These are phyloP conservation scores for Blepharisma undulans DNA, from an alignment of 169 alveolate genomes.

Conservation along the genomic window DNA sequence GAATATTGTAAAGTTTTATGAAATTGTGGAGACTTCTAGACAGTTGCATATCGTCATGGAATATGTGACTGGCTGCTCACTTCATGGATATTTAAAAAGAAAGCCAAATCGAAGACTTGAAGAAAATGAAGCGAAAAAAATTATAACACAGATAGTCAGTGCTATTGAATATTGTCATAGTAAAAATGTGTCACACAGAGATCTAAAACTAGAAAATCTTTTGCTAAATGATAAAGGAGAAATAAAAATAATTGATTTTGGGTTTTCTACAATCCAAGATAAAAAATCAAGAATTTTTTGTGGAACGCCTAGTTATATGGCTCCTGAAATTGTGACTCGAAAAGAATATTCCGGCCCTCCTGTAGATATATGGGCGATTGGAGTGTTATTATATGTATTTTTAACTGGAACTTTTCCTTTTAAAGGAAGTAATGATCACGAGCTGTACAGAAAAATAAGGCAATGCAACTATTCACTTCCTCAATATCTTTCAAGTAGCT, in stretches of 20 bases:
- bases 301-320: conserved; percentile 90
- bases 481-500: conserved; percentile 20
- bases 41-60: conserved; percentile 80
- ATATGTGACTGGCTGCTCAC: conserved; percentile 80
- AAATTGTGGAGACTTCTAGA: conserved; percentile 69
- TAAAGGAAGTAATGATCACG: conserved; percentile 62
- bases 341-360: conserved; percentile 75
- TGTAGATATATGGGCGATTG: conserved; percentile 84
- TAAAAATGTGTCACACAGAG: conserved; percentile 83
- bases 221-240: conserved; percentile 71
- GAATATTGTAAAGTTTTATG: conserved; percentile 76
- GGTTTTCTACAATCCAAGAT: conserved; percentile 77
- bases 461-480: conserved; percentile 50
- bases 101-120: conserved; percentile 72
- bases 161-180: conserved; percentile 79
- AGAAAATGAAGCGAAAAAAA: conserved; percentile 72
- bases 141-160: conserved; percentile 61
- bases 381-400: conserved; percentile 68
- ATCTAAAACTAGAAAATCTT: conserved; percentile 84
- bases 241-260: conserved; percentile 87
- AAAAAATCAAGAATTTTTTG: conserved; percentile 79
- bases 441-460: conserved; percentile 59
- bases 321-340: conserved; percentile 85
- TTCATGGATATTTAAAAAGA: conserved; percentile 73
- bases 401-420: conserved; percentile 76